Percentiles rank a stretch among this genome's conserved stretches.
These are phyloP conservation scores for Lasiodiplodia gonubiensis DNA, from an alignment of 2,329 filamentous ascomycete species.

Conservation along the genomic window DNA sequence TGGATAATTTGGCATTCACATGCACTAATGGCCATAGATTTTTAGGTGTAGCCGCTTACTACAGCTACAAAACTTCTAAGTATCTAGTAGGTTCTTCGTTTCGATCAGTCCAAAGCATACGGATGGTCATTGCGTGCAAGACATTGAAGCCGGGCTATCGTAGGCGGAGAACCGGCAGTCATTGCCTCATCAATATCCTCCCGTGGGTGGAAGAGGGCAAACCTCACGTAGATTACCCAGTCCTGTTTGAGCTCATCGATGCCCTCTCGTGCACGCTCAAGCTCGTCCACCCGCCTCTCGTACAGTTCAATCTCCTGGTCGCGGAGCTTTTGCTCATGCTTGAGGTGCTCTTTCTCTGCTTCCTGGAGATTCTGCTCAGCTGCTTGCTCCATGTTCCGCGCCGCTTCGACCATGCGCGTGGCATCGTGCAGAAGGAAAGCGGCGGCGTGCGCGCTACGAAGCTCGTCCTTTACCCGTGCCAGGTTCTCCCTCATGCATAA, in stretches of 20 bases:
- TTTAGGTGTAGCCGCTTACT: too few species aligned
- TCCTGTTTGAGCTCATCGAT: not conserved
- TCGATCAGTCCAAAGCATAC: not conserved
- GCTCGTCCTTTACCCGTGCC: not conserved
- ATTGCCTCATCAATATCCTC: not conserved
- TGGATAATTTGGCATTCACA: too few species aligned
- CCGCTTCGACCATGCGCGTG: not conserved
- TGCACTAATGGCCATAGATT: too few species aligned
- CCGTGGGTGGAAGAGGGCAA: not conserved
- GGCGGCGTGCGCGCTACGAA: not conserved
- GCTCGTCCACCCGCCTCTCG: not conserved
- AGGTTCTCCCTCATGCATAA: not conserved
- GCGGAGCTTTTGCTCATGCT: not conserved
- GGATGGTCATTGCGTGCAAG: not conserved
- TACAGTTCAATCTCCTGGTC: not conserved
- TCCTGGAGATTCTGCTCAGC: not conserved
- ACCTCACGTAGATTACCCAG: not conserved
- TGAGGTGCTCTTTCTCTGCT: not conserved
- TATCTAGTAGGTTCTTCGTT: not conserved
- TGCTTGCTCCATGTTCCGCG: not conserved
- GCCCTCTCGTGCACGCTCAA: not conserved
- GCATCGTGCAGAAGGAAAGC: not conserved
- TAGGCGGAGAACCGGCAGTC: not conserved
- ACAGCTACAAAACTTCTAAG: not conserved
- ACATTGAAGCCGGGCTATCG: not conserved